A percentile compares a stretch with the other conserved stretches of the same genome.
phyloP scores from a whole-genome alignment of 768 basidiomycete genomes.

The Naematelia encephala region DNA sequence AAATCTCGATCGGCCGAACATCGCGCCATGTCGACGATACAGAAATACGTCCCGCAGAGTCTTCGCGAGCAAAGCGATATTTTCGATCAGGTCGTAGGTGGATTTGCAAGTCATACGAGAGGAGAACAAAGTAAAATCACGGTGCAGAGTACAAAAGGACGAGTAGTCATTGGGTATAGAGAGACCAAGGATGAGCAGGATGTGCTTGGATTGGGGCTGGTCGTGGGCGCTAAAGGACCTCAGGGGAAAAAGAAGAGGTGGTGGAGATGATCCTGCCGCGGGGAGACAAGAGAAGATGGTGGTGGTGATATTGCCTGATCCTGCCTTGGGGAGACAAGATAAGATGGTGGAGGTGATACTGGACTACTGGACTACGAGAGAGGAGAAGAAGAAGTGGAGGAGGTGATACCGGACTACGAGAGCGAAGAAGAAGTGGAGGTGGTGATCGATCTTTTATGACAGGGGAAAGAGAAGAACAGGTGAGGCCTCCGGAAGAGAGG shows the following conservation, averaged over 20 bases:
- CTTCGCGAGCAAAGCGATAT: conserved; percentile 27
- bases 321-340: too few species aligned
- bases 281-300: neutral
- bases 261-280: conserved; percentile 17
- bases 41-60: conserved; percentile 22
- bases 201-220: conserved; percentile 23
- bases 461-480: too few species aligned
- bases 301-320: too few species aligned
- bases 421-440: too few species aligned
- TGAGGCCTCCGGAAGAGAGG: too few species aligned
- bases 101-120: conserved; percentile 19
- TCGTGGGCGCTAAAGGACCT: conserved; percentile 28
- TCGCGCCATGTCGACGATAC: conserved; percentile 4
- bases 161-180: conserved; percentile 37
- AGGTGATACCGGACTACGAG: too few species aligned
- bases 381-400: too few species aligned
- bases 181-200: conserved; percentile 33
- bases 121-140: conserved; percentile 33
- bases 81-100: conserved; percentile 27
- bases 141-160: conserved; percentile 23
- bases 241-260: conserved; percentile 35
- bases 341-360: too few species aligned
- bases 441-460: too few species aligned
- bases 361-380: too few species aligned
- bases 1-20: conserved; percentile 14